These are phyloP conservation scores for Kazachstania kunashirensis DNA, from an alignment of 805 yeast species.

Conservation along the genomic window DNA sequence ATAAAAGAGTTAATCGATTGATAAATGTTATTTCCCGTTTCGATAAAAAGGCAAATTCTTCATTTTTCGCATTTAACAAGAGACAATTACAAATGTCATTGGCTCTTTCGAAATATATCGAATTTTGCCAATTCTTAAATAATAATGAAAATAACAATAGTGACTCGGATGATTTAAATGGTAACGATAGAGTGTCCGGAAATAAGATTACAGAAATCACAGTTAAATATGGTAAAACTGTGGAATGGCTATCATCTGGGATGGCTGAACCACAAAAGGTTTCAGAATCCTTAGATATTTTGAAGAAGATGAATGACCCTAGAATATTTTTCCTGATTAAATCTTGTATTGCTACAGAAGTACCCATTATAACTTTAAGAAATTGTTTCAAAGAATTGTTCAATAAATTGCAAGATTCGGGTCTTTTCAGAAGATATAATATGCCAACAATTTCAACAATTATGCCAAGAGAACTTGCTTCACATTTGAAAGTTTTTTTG, in stretches of 20 bases:
- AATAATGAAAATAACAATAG: slow-evolving; percentile 9
- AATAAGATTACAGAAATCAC: slow-evolving; percentile 6
- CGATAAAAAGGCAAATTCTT: slow-evolving; percentile 47
- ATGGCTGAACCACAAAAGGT: slow-evolving; percentile 47
- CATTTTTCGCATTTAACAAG: slow-evolving; percentile 59
- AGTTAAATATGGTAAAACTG: slow-evolving; percentile 41
- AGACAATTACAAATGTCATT: slow-evolving; percentile 55
- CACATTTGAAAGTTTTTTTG: slow-evolving; percentile 46
- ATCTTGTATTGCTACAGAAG: slow-evolving; percentile 44
- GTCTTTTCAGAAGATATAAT: slow-evolving; percentile 33
- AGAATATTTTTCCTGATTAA: slow-evolving; percentile 49
- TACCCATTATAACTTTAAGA: slow-evolving; percentile 49
- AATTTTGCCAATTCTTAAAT: slow-evolving; percentile 37
- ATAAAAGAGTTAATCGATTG: slow-evolving; percentile 44
- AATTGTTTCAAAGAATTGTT: slow-evolving; percentile 58
- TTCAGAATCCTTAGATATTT: slow-evolving; percentile 40
- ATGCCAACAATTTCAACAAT: slow-evolving; percentile 28
- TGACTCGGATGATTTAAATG: slow-evolving; percentile 3
- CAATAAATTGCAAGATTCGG: slow-evolving; percentile 44
- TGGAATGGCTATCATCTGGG: slow-evolving; percentile 50
- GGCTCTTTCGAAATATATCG: slow-evolving; percentile 42
- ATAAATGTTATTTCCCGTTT: slow-evolving; percentile 40
- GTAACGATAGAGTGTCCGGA: slow-evolving; percentile 14
- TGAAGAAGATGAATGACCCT: slow-evolving; percentile 47
- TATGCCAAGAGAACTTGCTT: slow-evolving; percentile 40